Base-by-base conservation (phyloP, 805 yeast species). In the Helenozyma baotianmanensis region DNA sequence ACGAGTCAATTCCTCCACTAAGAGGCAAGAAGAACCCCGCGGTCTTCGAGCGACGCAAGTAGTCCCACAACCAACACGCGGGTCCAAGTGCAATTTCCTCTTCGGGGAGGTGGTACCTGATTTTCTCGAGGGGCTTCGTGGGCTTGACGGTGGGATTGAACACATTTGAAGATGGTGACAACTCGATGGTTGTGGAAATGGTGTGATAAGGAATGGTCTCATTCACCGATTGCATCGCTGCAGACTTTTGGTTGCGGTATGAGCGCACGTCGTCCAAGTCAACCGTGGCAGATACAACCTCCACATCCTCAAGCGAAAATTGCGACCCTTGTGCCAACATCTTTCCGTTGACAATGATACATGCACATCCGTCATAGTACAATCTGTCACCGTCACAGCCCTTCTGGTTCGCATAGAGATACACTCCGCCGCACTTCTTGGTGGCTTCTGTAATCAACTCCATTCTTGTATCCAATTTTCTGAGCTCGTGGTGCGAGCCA, bases 51-150 rank as follows among this genome's bases (percentile, higher is more conserved):
- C 99, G 74, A 56, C 99, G 76, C 38, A 92, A 70, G 53, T 92
- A 92, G 58, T 92, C 99, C 99, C 99, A 92, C 43, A 92, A 60
- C 99, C 99, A 92, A 58, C 98, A 92, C 0, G 99, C 98, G 1
- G 99, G 99, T 0, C 99, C 99, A 27, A 85, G 66, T 1, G 97
- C 97, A 45, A 92, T 90, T 59, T 92, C 99, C 60, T 92, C 97
- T 51, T 89, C 95, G 3, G 98, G 96, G 2, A 66, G 52, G 58
- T 84, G 94, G 49, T 82, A 82, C 23, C 69, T 70, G 27, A 82
- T 69, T 4, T 23, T 27, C 4, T 64, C 67, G 14, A 60, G 54
- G 1, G 72, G 50, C 14, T 52, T 51, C 0, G 92, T 61, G 13
- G 96, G 96, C 9, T 51, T 57, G 9, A 84, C 60, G 0, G 53